Evolutionary conservation across 495 filamentous ascomycete genomes (phyloP), one percentile per base, ranked within the genome.

Genomic region (Pseudomonodictys pantanalensis): DNA sequence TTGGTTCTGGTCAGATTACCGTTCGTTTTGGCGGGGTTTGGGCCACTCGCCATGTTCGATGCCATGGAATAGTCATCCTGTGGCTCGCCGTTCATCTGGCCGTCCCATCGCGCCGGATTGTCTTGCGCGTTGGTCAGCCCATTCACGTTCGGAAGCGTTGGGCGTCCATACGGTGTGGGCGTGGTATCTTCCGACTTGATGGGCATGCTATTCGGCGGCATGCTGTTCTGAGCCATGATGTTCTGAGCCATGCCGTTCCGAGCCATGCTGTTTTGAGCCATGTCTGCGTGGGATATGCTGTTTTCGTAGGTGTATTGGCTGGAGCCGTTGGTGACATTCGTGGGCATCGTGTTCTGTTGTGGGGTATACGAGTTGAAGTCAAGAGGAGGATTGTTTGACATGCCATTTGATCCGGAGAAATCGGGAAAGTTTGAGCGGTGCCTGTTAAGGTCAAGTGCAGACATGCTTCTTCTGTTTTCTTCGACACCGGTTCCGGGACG

Each of bases 41-140:
- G 58, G 52, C 52, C 56, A 61, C 60, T 64, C 60, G 65, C 60
- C 60, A 64, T 62, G 55, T 56, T 68, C 38, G 60, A 64, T 32
- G 35, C 38, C 43, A 67, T 51, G 47, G 61, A 56, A 43, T 52
- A 64, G 56, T 48, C 58, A 38, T 64, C 56, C 26, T 64, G 65
- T 1, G 18, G 41, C 22, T 65, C 54, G 1, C 11, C 41, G 35
- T 56, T 52, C 50, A 55, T 60, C 24, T 33, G 39, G 38, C 48
- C 46, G 38, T 43, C 44, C 64, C 64, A 67, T 8, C 51, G 39
- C 23, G 57, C 11, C 12, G 54, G 22, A 26, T 41, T 58, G 22
- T 62, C 64, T 28, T 63, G 60, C 32, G 33, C 48, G 42, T 56
- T 64, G 22, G 59, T 29, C 33, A 60, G 17, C 1, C 50, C 60